Base-by-base conservation (phyloP, 345 rosid genomes). In the Lagerstroemia speciosa region DNA sequence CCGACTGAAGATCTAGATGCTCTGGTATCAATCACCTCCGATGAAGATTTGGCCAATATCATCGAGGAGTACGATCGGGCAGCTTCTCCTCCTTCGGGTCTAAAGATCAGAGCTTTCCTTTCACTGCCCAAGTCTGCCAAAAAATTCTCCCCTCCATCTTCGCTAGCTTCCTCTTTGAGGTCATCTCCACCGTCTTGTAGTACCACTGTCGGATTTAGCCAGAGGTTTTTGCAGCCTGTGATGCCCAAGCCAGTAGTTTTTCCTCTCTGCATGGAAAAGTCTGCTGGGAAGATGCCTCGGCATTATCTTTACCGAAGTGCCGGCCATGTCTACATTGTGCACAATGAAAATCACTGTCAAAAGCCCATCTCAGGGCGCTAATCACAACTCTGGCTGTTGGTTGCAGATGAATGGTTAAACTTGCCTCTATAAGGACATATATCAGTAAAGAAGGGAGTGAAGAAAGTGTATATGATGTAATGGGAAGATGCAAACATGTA, bases 1-100 rank as follows among this genome's bases (percentile, higher is more conserved):
- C 98, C 97, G 4, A 73, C 82, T 3, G 97, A 89, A 65, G 98
- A 93, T 77, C 85, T 93, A 2, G 98, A 93, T 69, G 91, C 97
- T 36, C 83, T 93, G 66, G 87, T 91, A 31, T 83, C 91, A 33
- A 75, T 93, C 62, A 81, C 91, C 69, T 89, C 90, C 67, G 94
- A 89, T 76, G 97, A 93, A 72, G 98, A 93, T 75, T 84, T 93
- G 19, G 79, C 78, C 22, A 91, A 89, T 84, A 85, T 93, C 75
- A 77, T 93, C 69, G 98, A 89, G 79, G 98, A 91, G 77, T 93
- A 93, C 71, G 96, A 89, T 77, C 81, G 86, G 6, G 81, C 80
- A 15, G 77, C 84, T 17, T 52, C 78, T 5, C 63, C 85, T 24
- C 66, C 77, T 3, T 50, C 85, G 67, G 77, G 79, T 37, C 60